Evolutionary conservation across 208 protist species (phyloP), one percentile per base, ranked within the genome.

Genomic region (Blastocrithidia nonstop): DNA sequence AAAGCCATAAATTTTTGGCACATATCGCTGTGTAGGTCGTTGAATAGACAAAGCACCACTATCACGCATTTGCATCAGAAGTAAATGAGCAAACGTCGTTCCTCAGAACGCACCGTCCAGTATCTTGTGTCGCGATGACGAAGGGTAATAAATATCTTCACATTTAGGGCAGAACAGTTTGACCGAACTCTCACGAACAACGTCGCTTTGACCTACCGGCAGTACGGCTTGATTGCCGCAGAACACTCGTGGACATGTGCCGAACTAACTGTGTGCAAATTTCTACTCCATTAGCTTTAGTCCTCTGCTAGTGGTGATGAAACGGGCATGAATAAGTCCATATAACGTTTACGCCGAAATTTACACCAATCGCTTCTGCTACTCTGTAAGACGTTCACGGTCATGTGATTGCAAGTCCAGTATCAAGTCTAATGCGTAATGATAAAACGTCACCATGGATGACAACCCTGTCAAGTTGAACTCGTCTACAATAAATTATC

Each of bases 311-410:
- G 97, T 99, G 6, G 97, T 73, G 55, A 99, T 98, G 63, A 97
- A 99, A 45, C 97, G 81, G 3, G 96, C 94, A 66, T 99, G 97
- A 45, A 99, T 98, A 15, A 99, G 81, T 4, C 97, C 97, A 60
- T 98, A 99, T 4, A 99, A 81, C 23, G 94, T 94, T 69, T 98
- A 95, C 0, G 97, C 96, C 0, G 93, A 85, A 22, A 75, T 82
- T 57, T 98, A 91, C 13, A 98, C 77, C 2, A 94, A 64, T 16
- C 96, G 89, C 57, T 95, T 83, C 56, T 98, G 93, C 59, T 98
- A 88, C 47, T 97, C 94, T 2, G 87, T 96, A 17, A 98, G 63
- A 1, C 93, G 78, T 11, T 95, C 95, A 45, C 87, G 66, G 40
- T 76, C 76, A 42, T 75, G 78, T 6, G 67, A 80, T 38, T 97